Base-by-base conservation (phyloP, 2,329 filamentous ascomycete species). In the Curvularia verruculosa region DNA sequence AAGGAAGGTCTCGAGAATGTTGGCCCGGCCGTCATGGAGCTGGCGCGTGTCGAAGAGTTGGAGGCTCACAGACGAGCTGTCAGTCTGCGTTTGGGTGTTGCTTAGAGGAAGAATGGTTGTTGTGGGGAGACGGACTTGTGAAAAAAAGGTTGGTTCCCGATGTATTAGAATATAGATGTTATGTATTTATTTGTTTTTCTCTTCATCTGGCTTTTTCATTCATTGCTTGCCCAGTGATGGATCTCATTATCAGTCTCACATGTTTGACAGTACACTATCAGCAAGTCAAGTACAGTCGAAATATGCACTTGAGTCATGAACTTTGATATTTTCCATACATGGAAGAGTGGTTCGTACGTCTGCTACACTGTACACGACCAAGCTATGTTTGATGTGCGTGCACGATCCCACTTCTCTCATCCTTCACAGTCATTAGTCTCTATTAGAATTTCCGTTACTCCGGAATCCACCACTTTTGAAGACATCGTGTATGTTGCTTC, bases 11-110 rank as follows among this genome's bases (percentile, higher is more conserved):
- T 99, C 60, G 84, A 85, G 67, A 95, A 96, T 69, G 90, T 99
- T 2, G 92, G 94, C 31, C 81, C 83, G 51, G 92, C 95, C 4
- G 95, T 99, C 50, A 97, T 98, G 92, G 90, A 94, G 77, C 83
- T 99, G 46, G 95, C 95, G 23, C 90, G 91, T 71, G 93, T 98
- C 2, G 95, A 99, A 78, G 91, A 96, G 74, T 82, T 99, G 28
- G 94, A 99, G 76, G 95, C 95, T 51, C 95, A 99, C 81, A 87
- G 92, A 73, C 83, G 88, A 60, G 89, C 89, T 13, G 87, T 91
- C 40, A 85, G 84, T 70, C 83, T 91, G 50, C 80, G 88, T 52
- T 75, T 90, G 65, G 83, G 74, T 28, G 64, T 75, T 43, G 64
- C 68, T 26, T 60, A 56, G 18, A n/a, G n/a, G n/a, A 5, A 7